Base-by-base conservation (phyloP, 768 basidiomycete species). In the Russula dissimulans region DNA sequence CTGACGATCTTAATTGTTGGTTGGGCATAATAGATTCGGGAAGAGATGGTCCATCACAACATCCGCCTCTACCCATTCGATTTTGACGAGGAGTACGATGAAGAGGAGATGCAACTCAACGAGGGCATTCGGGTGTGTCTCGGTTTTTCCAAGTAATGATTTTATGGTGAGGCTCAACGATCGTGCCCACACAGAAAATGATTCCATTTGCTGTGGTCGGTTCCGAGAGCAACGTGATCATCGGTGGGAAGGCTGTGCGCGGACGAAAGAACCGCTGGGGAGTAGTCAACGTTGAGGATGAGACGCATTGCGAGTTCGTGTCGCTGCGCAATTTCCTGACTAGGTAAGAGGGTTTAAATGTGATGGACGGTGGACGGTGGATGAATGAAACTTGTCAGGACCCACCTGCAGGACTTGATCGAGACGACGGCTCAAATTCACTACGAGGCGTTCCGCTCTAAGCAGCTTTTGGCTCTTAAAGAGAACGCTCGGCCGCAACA, bases 361-460 rank as follows among this genome's bases (percentile, higher is more conserved):
- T 36, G 22, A 8, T 56, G 42, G 52, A 18, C 38, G 34, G 38
- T n/a, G 38, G 32, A 61, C n/a, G 56, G 50, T 26, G 14, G 14
- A n/a, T 32, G 31, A 41, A 41, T 34, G 51, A 39, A 9, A 6
- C 17, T 8, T 56, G 46, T 49, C 61, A 89, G 95, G 75, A 95
- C 95, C 34, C 97, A 99, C 76, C 74, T 99, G 70, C 95, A 99
- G 74, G 95, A 98, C 70, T 77, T 99, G 71, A 99, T 99, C 71
- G 95, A 99, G 79, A 97, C 95, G 57, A 98, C 97, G 10, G 94
- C 97, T 11, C 91, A 95, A 74, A 97, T 95, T 72, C 95, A 99
- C 76, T 99, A 98, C 73, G 95, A 99, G 78, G 93, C 95, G 9
- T 99, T 99, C 92, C 86, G 95, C 65, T 95, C 93, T 67, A 97